These are phyloP conservation scores for Cercophora samala DNA, from an alignment of 495 filamentous ascomycete genomes.

Conservation along the genomic window DNA sequence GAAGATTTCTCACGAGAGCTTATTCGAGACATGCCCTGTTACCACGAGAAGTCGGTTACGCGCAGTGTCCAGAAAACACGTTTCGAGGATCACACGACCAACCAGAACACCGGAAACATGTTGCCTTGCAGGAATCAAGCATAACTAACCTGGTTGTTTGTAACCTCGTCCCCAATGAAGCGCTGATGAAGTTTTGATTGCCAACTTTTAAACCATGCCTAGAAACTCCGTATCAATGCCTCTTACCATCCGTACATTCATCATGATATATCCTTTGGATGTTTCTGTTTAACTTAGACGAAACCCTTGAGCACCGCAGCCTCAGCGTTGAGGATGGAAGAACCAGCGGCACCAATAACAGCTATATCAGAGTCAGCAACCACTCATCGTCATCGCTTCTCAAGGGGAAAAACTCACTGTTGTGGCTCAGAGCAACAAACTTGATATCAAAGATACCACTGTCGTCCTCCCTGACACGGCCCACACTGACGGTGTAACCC, in stretches of 20 bases:
- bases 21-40: constrained; percentile 1
- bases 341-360: constrained; percentile 91
- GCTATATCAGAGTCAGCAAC: constrained; percentile 42
- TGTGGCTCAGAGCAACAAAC: constrained; percentile 80
- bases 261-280: neutral
- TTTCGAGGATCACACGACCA: constrained; percentile 4
- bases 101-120: neutral
- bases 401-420: constrained; percentile 55
- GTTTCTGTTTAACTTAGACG: constrained; percentile 46
- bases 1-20: neutral
- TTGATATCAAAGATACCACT: constrained; percentile 78
- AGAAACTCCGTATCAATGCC: neutral
- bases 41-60: constrained; percentile 1
- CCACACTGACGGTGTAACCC: constrained; percentile 80
- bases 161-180: neutral
- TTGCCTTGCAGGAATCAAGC: neutral
- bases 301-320: constrained; percentile 87
- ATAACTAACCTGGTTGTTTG: neutral
- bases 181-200: neutral
- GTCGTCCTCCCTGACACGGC: constrained; percentile 68
- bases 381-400: neutral
- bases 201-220: neutral
- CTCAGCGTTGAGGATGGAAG: constrained; percentile 91
- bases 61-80: neutral
- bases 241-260: neutral